Evolutionary conservation across 805 yeast genomes (phyloP).

Genomic region (Candida fluviatilis): DNA sequence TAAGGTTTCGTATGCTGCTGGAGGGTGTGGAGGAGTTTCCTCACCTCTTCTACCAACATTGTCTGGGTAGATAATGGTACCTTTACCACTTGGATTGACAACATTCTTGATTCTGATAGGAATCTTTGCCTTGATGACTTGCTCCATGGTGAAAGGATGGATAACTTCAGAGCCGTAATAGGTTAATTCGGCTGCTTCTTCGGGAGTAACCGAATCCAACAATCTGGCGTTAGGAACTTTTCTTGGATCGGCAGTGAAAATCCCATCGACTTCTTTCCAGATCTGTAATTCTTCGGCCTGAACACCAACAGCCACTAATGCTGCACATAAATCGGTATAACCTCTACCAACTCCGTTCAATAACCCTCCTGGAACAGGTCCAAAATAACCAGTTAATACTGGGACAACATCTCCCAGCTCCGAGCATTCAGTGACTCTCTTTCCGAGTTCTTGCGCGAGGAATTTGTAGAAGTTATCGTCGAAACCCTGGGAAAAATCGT

Average conservation of each 20-base stretch:
- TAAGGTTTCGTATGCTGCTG: conserved; percentile 60
- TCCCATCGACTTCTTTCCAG: conserved; percentile 99
- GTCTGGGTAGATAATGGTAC: conserved; percentile 93
- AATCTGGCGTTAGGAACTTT: conserved; percentile 88
- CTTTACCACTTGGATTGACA: conserved; percentile 86
- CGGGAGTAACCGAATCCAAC: conserved; percentile 87
- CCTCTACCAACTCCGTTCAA: conserved; percentile 94
- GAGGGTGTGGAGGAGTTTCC: conserved; percentile 92
- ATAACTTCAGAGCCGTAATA: conserved; percentile 97
- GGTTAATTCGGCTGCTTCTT: conserved; percentile 97
- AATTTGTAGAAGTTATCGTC: conserved; percentile 62
- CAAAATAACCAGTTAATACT: conserved; percentile 94
- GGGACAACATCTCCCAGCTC: conserved; percentile 57
- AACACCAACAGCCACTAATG: conserved; percentile 88
- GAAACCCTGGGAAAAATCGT: conserved; percentile 53
- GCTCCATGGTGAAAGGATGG: conserved; percentile 99
- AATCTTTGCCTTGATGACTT: conserved; percentile 90
- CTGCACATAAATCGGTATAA: conserved; percentile 97
- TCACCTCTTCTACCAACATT: conserved; percentile 82
- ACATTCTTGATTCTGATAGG: conserved; percentile 97
- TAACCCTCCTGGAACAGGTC: conserved; percentile 93
- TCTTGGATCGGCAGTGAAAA: conserved; percentile 97
- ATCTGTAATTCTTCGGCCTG: conserved; percentile 93
- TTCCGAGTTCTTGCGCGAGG: conserved; percentile 50
- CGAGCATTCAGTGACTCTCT: conserved; percentile 33